A percentile compares a stretch with the other conserved stretches of the same genome.
phyloP scores from a whole-genome alignment of 2,329 filamentous ascomycete genomes.

The Mollisia scopiformis region DNA sequence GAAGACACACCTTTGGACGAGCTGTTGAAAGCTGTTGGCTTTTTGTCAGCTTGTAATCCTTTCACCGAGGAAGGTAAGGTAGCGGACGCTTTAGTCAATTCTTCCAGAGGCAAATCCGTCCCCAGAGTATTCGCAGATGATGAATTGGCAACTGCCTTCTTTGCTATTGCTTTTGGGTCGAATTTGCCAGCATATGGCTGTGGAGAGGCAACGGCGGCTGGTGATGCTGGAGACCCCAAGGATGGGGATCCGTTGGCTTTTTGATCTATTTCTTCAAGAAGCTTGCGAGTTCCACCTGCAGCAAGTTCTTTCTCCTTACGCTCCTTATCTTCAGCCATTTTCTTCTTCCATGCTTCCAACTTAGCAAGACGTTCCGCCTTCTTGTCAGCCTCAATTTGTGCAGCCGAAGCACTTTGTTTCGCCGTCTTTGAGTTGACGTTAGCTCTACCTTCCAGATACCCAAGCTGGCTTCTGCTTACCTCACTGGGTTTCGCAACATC shows the following conservation, averaged over 20 bases:
- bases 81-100: constrained; percentile 46
- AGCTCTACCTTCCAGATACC: constrained; percentile 3
- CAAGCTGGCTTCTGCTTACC: constrained; percentile 47
- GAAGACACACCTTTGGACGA: constrained; percentile 42
- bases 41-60: constrained; percentile 46
- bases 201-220: constrained; percentile 54
- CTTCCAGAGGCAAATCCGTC: constrained; percentile 54
- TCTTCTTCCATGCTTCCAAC: constrained; percentile 90
- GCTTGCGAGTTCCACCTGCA: constrained; percentile 65
- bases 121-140: constrained; percentile 58
- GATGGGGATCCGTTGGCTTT: constrained; percentile 54
- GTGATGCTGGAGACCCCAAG: constrained; percentile 54
- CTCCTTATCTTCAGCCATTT: constrained; percentile 74
- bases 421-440: constrained; percentile 46
- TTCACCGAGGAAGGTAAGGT: constrained; percentile 43
- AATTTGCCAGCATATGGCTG: constrained; percentile 76
- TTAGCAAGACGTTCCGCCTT: constrained; percentile 81
- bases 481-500: constrained; percentile 55
- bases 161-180: constrained; percentile 83
- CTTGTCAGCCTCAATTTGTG: constrained; percentile 71
- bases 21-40: constrained; percentile 43
- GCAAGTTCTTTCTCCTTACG: constrained; percentile 72
- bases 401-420: constrained; percentile 53
- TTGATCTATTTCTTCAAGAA: constrained; percentile 74
- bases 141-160: constrained; percentile 68